Percentiles rank a stretch among this genome's conserved stretches.
Evolutionary conservation across 768 basidiomycete genomes (phyloP).

Genomic region (Phanerodontia chrysosporium): DNA sequence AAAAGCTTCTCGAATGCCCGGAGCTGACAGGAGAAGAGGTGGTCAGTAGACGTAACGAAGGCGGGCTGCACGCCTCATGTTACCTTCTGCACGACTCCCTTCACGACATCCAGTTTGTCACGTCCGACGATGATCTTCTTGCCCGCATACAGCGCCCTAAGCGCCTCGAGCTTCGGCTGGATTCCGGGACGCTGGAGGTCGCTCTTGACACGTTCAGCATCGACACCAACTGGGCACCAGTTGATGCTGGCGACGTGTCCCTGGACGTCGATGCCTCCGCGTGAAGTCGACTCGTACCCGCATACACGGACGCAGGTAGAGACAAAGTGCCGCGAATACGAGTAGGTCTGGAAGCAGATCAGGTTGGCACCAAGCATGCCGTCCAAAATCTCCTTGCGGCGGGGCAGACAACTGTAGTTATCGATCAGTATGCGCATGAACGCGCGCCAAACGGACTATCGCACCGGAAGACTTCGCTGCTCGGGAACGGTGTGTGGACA

Average conservation of each 20-base stretch:
- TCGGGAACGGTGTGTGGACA: constrained; percentile 97
- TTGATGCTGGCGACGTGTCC: constrained; percentile 79
- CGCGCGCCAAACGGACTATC: not conserved
- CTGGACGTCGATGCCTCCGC: constrained; percentile 71
- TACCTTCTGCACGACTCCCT: constrained; percentile 95
- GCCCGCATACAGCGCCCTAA: constrained; percentile 81
- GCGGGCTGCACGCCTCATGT: not conserved
- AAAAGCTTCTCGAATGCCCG: constrained; percentile 94
- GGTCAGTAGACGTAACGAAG: not conserved
- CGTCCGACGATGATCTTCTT: constrained; percentile 98
- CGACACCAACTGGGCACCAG: constrained; percentile 94
- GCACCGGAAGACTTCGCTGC: constrained; percentile 92
- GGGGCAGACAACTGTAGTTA: constrained; percentile 36
- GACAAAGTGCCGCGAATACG: constrained; percentile 91
- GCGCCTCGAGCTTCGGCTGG: constrained; percentile 83
- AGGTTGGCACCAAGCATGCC: constrained; percentile 98
- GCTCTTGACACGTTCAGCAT: constrained; percentile 81
- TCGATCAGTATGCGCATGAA: too few species aligned
- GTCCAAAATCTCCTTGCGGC: constrained; percentile 89
- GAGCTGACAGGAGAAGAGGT: constrained; percentile 41
- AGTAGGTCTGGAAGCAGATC: constrained; percentile 96
- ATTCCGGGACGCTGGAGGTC: constrained; percentile 76
- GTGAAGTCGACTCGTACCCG: constrained; percentile 78
- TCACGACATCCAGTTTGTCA: constrained; percentile 98
- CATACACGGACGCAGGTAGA: constrained; percentile 95